Base-by-base conservation (phyloP, 73 alveolate genomes). In the Effrenium voratum region DNA sequence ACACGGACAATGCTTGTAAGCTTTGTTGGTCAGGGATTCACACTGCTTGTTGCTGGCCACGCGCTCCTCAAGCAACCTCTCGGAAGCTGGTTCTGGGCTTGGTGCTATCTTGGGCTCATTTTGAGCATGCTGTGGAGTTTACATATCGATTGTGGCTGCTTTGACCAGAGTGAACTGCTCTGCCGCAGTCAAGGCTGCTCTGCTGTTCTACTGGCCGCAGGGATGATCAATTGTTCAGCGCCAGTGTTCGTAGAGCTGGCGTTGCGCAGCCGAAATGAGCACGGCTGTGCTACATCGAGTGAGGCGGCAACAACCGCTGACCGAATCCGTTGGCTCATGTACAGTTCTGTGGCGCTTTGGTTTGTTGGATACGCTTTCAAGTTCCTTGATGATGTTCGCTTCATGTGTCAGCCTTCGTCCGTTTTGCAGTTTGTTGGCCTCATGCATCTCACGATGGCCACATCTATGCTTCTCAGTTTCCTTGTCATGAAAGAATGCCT, bases 371-470 rank as follows among this genome's bases (percentile, higher is more conserved):
- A 70, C 82, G 13, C 47, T 46, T 70, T n/a, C 82, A 70, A 70
- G 82, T 26, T 70, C 49, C 47, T 70, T 30, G 82, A 70, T 30
- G 82, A 70, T 30, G 32, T 36, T 46, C 82, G 38, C n/a, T 12
- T 70, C 82, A 70, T 70, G 82, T 70, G 82, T 8, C 82, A 46
- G 82, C 82, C 82, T 34, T 70, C 47, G 82, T 70, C 82, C 13
- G 32, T 36, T 36, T 70, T 70, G 49, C 82, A 70, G 50, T 34
- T 70, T 34, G 82, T 70, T 2, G 82, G 47, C 0, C 45, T 70
- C 34, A 70, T 70, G 82, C 82, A 70, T 34, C 30, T 70, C 10
- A 30, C 24, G 34, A 70, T 34, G 82, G 82, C 82, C 32, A 3
- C 82, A 3, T 44, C 82, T 3, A 70, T 70, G 82, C 82, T 70